These are phyloP conservation scores for Globisporangium uncinulatum DNA, from an alignment of 352 stramenopile species.

Conservation along the genomic window DNA sequence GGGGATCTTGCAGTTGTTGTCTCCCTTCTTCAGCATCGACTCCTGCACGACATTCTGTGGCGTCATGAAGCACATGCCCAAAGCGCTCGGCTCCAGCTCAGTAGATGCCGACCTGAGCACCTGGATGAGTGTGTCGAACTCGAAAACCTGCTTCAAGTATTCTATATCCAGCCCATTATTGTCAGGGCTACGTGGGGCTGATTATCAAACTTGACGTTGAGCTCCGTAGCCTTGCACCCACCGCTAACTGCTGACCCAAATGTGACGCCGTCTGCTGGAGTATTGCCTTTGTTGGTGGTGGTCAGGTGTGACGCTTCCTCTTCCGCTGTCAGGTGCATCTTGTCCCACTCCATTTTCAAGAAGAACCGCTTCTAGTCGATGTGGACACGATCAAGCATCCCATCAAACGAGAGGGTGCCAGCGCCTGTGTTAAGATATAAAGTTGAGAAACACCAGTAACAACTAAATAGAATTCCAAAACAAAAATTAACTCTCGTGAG, in stretches of 20 bases:
- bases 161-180: constrained; percentile 4
- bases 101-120: not conserved
- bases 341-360: no score
- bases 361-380: no score
- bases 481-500: no score
- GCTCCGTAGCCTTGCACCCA: not conserved
- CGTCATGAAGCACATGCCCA: constrained; percentile 1
- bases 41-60: not conserved
- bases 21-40: not conserved
- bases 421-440: no score
- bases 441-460: no score
- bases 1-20: not conserved
- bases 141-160: not conserved
- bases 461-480: no score
- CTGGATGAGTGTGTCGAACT: not conserved
- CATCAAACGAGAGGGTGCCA: no score
- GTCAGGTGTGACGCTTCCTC: no score
- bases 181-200: constrained; percentile 5
- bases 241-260: not conserved
- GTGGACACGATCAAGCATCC: no score
- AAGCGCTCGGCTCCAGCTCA: not conserved
- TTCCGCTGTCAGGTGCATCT: no score
- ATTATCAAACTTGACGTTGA: not conserved
- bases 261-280: not conserved
- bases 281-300: no score